Percentiles rank a stretch among this genome's conserved stretches.
These are phyloP conservation scores for Aspergillus ellipticus DNA, from an alignment of 495 filamentous ascomycete genomes.

Conservation along the genomic window DNA sequence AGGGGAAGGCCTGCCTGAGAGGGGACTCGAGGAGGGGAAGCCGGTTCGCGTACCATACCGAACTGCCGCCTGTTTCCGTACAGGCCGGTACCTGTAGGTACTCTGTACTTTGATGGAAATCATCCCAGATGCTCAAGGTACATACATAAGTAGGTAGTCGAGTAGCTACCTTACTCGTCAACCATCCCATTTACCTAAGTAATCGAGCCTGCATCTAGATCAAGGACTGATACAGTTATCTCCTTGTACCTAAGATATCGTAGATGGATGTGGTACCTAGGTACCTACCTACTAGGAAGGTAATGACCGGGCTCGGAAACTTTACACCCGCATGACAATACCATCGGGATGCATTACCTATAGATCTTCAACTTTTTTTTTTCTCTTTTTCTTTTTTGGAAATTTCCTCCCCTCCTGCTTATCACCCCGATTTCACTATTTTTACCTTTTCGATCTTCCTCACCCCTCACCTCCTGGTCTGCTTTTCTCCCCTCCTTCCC, in stretches of 20 bases:
- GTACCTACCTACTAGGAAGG: too few relatives aligned
- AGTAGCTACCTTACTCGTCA: too few relatives aligned
- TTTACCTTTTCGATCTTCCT: slow-evolving; percentile 29
- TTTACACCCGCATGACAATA: not conserved
- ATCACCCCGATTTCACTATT: slow-evolving; percentile 30
- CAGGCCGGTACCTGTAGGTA: too few relatives aligned
- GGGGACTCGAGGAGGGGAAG: slow-evolving; percentile 5
- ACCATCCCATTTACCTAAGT: too few relatives aligned
- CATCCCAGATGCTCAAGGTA: too few relatives aligned
- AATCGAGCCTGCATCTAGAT: too few relatives aligned
- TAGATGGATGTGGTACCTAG: too few relatives aligned
- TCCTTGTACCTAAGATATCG: too few relatives aligned
- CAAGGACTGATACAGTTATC: too few relatives aligned
- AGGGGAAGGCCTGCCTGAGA: not conserved
- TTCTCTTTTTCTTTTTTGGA: slow-evolving; percentile 2
- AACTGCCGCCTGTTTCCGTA: not conserved
- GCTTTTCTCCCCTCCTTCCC: slow-evolving; percentile 18
- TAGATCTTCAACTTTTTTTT: slow-evolving; percentile 25
- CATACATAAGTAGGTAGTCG: too few relatives aligned
- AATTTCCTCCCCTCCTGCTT: slow-evolving; percentile 19
- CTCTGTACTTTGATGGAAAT: too few relatives aligned
- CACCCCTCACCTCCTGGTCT: slow-evolving; percentile 22
- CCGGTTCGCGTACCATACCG: not conserved
- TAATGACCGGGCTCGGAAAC: not conserved
- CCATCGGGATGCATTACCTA: not conserved